Conservation (phyloP, 2,329 filamentous ascomycete genomes). For the Clarireedia monteithiana region DNA sequence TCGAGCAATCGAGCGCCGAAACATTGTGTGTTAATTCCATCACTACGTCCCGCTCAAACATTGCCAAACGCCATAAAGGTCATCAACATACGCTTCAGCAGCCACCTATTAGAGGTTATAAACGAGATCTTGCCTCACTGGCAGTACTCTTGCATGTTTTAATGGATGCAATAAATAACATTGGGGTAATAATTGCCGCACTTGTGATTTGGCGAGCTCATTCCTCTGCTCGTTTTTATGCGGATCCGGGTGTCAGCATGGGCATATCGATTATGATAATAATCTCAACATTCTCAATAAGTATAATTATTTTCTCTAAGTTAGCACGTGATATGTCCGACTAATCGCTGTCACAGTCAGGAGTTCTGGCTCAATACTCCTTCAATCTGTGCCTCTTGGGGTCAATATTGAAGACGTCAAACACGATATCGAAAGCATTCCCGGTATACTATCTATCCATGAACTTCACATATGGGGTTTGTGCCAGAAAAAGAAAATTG, state of each 20-base stretch:
- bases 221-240: constrained; percentile 55
- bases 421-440: constrained; percentile 63
- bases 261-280: constrained; percentile 69
- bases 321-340: not conserved
- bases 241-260: constrained; percentile 61
- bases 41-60: not conserved
- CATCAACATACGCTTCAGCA: constrained; percentile 38
- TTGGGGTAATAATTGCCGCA: constrained; percentile 65
- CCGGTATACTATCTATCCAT: constrained; percentile 59
- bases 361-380: constrained; percentile 55
- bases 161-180: constrained; percentile 67
- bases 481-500: constrained; percentile 61
- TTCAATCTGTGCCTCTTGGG: constrained; percentile 56
- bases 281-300: constrained; percentile 51
- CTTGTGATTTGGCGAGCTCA: constrained; percentile 59
- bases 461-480: constrained; percentile 70
- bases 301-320: constrained; percentile 5
- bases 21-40: not conserved
- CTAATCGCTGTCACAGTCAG: constrained; percentile 33
- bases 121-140: constrained; percentile 60
- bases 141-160: constrained; percentile 64
- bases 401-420: constrained; percentile 55
- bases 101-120: constrained; percentile 28
- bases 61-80: constrained; percentile 34
- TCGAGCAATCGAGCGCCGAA: constrained; percentile 7